Conservation (phyloP, 1,139 yeast genomes). For the Magnusiomyces ingens region DNA sequence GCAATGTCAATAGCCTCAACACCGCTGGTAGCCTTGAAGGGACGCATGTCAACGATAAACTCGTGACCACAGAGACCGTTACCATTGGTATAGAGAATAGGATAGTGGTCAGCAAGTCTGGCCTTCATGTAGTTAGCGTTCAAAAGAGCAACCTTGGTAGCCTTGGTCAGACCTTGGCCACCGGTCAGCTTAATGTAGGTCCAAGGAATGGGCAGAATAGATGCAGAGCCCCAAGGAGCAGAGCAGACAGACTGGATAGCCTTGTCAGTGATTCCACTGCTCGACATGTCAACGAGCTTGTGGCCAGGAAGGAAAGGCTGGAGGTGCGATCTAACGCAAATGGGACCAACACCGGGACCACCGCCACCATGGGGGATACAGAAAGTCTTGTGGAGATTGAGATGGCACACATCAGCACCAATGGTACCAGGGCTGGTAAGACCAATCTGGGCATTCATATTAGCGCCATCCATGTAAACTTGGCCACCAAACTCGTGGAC, state of each 20-base stretch:
- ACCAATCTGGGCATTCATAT: slow-evolving; percentile 98
- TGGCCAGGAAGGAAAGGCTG: slow-evolving; percentile 81
- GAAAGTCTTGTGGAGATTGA: slow-evolving; percentile 93
- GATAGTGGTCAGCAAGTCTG: slow-evolving; percentile 61
- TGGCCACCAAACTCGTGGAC: slow-evolving; percentile 88
- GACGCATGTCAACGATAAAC: slow-evolving; percentile 85
- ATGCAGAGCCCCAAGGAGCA: slow-evolving; percentile 94
- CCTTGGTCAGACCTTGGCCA: slow-evolving; percentile 70
- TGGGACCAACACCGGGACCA: slow-evolving; percentile 99
- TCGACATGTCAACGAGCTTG: slow-evolving; percentile 48
- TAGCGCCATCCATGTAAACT: slow-evolving; percentile 96
- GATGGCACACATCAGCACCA: slow-evolving; percentile 98
- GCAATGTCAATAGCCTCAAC: slow-evolving; percentile 95
- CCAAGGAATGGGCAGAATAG: slow-evolving; percentile 88
- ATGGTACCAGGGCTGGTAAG: slow-evolving; percentile 94
- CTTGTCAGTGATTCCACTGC: slow-evolving; percentile 20
- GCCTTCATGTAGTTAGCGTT: slow-evolving; percentile 95
- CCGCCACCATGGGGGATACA: slow-evolving; percentile 99
- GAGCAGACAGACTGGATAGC: slow-evolving; percentile 72
- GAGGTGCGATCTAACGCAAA: slow-evolving; percentile 82
- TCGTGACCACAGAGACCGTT: slow-evolving; percentile 92
- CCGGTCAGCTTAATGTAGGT: slow-evolving; percentile 94
- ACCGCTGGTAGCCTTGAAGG: slow-evolving; percentile 64
- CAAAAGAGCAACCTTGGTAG: slow-evolving; percentile 82
- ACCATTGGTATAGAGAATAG: slow-evolving; percentile 64